These are phyloP conservation scores for Talaromyces borbonicus DNA, from an alignment of 495 filamentous ascomycete genomes.

Conservation along the genomic window DNA sequence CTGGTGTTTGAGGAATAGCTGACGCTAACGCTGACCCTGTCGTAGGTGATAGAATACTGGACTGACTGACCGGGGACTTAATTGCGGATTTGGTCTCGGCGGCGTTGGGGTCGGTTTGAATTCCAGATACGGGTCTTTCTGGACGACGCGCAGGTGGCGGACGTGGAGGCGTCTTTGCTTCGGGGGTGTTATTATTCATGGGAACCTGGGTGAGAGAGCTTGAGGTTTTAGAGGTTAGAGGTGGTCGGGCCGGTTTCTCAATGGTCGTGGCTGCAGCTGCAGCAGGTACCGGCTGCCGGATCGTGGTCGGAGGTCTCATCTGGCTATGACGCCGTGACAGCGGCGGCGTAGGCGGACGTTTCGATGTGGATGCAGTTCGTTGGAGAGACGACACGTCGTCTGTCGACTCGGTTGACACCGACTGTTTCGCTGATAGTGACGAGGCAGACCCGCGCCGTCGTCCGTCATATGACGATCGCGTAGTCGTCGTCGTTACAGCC, in stretches of 20 bases:
- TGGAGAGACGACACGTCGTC: conserved; percentile 15
- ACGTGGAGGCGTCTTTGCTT: conserved; percentile 12
- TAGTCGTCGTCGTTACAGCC: background rate
- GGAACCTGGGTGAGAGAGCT: conserved; percentile 21
- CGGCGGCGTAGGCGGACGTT: conserved; percentile 41
- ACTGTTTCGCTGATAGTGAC: background rate
- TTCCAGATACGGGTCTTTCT: conserved; percentile 2
- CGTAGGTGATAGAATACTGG: too few relatives aligned
- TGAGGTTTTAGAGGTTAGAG: conserved; percentile 17
- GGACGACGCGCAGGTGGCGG: conserved; percentile 12
- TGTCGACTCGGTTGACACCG: background rate
- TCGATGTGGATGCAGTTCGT: conserved; percentile 20
- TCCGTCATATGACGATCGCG: background rate
- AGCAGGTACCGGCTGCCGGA: too few relatives aligned
- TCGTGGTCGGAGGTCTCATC: conserved; percentile 21
- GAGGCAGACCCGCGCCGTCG: background rate
- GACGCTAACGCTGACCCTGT: too few relatives aligned
- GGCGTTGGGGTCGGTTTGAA: background rate
- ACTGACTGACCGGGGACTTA: too few relatives aligned
- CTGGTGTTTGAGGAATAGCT: background rate
- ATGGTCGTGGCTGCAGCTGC: too few relatives aligned
- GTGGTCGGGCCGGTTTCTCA: conserved; percentile 23
- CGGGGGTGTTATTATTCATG: conserved; percentile 29
- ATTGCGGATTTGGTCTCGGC: conserved; percentile 1
- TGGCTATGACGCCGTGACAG: conserved; percentile 39